These are phyloP conservation scores for Phytophthora idaei DNA, from an alignment of 352 stramenopile genomes.

Conservation along the genomic window DNA sequence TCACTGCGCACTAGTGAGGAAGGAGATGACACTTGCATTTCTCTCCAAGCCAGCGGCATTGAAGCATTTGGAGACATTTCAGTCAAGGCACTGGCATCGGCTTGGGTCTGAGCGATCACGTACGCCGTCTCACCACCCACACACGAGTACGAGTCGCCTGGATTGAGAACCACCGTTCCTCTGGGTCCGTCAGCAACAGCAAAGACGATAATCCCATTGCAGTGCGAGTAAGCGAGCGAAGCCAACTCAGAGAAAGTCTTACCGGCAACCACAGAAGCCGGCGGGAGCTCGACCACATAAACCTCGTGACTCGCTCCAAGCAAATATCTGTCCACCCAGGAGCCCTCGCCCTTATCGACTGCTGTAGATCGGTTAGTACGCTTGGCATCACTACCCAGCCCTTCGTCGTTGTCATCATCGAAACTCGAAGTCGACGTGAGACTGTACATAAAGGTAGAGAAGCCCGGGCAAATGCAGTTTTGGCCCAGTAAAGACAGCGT, in stretches of 20 bases:
- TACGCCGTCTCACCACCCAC: slow-evolving; percentile 71
- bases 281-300: slow-evolving; percentile 74
- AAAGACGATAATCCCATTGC: slow-evolving; percentile 80
- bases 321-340: slow-evolving; percentile 79
- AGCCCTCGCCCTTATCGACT: slow-evolving; percentile 41
- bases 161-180: slow-evolving; percentile 76
- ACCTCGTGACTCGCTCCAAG: slow-evolving; percentile 79
- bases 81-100: slow-evolving; percentile 39
- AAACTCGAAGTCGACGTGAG: slow-evolving; percentile 83
- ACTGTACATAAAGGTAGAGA: slow-evolving; percentile 90
- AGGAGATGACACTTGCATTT: slow-evolving; percentile 36
- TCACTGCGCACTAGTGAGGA: slow-evolving; percentile 38
- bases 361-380: slow-evolving; percentile 26
- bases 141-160: slow-evolving; percentile 76
- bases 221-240: slow-evolving; percentile 77
- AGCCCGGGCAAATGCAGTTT: slow-evolving; percentile 86
- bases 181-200: slow-evolving; percentile 50
- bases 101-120: slow-evolving; percentile 70
- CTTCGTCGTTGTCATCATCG: slow-evolving; percentile 50
- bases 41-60: slow-evolving; percentile 41
- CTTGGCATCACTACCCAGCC: slow-evolving; percentile 35
- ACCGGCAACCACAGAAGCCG: slow-evolving; percentile 53
- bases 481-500: slow-evolving; percentile 82
- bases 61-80: slow-evolving; percentile 31
- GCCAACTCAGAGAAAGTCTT: slow-evolving; percentile 85